Percentiles rank a stretch among this genome's conserved stretches.
Conservation (phyloP, 2,329 filamentous ascomycete species). For the Fusarium illudens region DNA sequence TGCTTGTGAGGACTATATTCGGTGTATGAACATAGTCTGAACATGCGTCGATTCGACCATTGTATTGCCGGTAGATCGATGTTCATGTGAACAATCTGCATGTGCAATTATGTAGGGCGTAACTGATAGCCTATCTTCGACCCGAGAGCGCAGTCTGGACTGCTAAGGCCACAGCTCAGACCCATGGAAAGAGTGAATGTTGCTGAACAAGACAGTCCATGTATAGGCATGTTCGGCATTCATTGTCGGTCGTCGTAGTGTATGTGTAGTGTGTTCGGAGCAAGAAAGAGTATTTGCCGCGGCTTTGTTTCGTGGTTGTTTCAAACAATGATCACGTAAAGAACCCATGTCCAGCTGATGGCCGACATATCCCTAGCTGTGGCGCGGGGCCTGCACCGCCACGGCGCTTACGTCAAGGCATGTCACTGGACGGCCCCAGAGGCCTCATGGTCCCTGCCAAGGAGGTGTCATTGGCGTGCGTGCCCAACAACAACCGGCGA, state of each 20-base stretch:
- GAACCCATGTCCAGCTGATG: not conserved
- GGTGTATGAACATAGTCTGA: not conserved
- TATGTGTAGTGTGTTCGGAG: not conserved
- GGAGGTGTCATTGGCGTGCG: conserved; percentile 20
- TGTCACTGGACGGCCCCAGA: conserved; percentile 14
- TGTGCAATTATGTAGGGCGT: not conserved
- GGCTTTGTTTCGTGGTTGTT: not conserved
- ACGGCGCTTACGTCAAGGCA: conserved; percentile 36
- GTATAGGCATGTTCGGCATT: not conserved
- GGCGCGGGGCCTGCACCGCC: conserved; percentile 27
- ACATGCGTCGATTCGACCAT: not conserved
- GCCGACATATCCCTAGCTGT: not conserved
- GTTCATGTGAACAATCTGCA: not conserved
- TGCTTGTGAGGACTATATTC: not conserved
- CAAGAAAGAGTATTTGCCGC: not conserved
- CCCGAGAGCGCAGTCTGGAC: not conserved
- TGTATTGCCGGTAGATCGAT: not conserved
- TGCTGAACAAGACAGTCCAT: not conserved
- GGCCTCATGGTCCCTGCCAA: conserved; percentile 39
- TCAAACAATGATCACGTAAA: not conserved
- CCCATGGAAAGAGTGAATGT: not conserved
- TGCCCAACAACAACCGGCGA: conserved; percentile 17
- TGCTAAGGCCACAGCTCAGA: not conserved
- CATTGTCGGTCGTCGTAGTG: not conserved
- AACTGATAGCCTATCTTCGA: not conserved